phyloP scores from a whole-genome alignment of 495 filamentous ascomycete genomes.

The Aspergillus kassunensis region DNA sequence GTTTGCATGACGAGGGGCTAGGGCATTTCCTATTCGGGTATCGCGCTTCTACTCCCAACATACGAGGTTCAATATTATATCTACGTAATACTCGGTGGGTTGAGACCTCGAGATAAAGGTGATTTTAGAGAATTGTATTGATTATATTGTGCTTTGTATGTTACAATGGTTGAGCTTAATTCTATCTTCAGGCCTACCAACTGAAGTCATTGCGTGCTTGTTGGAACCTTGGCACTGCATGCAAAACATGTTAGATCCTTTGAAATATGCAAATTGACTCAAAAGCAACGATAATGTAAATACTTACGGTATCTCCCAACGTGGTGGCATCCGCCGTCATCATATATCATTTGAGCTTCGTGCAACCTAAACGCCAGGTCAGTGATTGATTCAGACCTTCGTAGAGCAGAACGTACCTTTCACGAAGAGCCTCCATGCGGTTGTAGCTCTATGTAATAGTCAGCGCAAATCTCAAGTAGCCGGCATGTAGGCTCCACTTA shows the following conservation, averaged over 20 bases:
- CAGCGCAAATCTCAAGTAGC: conserved; percentile 9
- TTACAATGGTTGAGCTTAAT: neutral
- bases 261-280: neutral
- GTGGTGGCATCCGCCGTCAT: conserved; percentile 32
- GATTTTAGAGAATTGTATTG: too few species aligned
- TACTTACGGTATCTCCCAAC: conserved; percentile 30
- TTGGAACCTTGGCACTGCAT: conserved; percentile 33
- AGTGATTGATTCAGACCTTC: conserved; percentile 2
- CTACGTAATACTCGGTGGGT: too few species aligned
- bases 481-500: conserved; percentile 30
- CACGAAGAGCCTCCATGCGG: conserved; percentile 64
- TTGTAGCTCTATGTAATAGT: conserved; percentile 51
- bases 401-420: conserved; percentile 44
- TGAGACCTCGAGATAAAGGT: too few species aligned
- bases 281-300: neutral
- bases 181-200: conserved; percentile 2
- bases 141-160: too few species aligned
- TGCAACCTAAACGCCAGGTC: conserved; percentile 23
- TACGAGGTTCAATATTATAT: too few species aligned
- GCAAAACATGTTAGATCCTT: neutral
- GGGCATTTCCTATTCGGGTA: conserved; percentile 14
- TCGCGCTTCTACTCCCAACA: too few species aligned
- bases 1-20: conserved; percentile 43
- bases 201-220: conserved; percentile 18
- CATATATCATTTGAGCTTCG: conserved; percentile 32